phyloP scores from a whole-genome alignment of 768 basidiomycete genomes.

The Leccinum subtestaceum region DNA sequence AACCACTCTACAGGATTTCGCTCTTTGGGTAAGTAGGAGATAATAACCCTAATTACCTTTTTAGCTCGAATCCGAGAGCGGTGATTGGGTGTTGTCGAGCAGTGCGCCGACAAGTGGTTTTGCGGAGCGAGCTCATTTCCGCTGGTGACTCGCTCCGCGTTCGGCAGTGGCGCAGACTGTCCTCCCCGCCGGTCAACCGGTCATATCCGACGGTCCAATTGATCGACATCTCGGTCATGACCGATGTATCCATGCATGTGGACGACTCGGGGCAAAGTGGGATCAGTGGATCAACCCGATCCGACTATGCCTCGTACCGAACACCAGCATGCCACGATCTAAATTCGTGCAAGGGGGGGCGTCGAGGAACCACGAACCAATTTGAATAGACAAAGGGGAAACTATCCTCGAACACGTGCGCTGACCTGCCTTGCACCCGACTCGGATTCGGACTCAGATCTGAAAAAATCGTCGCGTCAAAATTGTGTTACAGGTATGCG shows the following conservation, averaged over 20 bases:
- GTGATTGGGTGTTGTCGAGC: neutral
- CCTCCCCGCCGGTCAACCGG: neutral
- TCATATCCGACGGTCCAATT: neutral
- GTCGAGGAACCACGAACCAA: neutral
- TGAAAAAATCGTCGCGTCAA: neutral
- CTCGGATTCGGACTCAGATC: neutral
- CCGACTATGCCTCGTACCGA: neutral
- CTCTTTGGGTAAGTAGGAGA: neutral
- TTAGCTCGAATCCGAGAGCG: neutral
- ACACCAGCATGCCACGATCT: neutral
- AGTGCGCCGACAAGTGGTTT: neutral
- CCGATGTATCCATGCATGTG: neutral
- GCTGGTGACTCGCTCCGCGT: neutral
- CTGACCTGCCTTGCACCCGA: neutral
- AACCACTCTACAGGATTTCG: neutral
- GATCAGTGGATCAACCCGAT: neutral
- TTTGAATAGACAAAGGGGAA: neutral
- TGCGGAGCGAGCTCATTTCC: neutral
- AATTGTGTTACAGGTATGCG: neutral
- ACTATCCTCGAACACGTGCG: neutral
- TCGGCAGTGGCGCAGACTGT: neutral
- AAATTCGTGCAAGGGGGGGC: neutral
- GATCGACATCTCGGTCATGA: neutral
- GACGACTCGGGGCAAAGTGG: neutral
- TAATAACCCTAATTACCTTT: neutral